phyloP scores from a whole-genome alignment of 1,284 basidiomycete species.

The Ceratorhiza oryzae-sativae region DNA sequence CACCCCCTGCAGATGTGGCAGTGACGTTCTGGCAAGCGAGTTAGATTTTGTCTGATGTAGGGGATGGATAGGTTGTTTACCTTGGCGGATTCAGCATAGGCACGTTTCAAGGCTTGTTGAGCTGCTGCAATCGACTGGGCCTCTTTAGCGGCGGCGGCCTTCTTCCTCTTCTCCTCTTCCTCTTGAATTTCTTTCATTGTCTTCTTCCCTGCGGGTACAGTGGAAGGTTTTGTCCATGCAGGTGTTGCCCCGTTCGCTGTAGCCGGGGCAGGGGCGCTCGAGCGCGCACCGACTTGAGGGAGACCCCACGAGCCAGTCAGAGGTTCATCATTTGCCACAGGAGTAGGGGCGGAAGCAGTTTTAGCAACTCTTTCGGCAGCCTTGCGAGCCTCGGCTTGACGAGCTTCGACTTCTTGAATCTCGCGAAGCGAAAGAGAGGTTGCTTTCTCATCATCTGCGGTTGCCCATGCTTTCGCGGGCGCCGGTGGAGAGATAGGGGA shows the following conservation, averaged over 20 bases:
- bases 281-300: constrained; percentile 67
- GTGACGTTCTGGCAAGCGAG: constrained; percentile 41
- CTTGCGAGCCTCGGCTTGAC: constrained; percentile 68
- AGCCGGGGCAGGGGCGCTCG: constrained; percentile 47
- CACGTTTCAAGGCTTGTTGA: constrained; percentile 63
- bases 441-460: constrained; percentile 31
- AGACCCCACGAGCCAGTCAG: constrained; percentile 81
- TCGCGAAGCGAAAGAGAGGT: constrained; percentile 49
- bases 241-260: constrained; percentile 42
- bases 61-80: constrained; percentile 52
- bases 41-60: neutral
- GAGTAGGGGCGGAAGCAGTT: constrained; percentile 56
- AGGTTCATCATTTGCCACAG: constrained; percentile 50
- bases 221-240: constrained; percentile 57
- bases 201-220: constrained; percentile 70
- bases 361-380: constrained; percentile 68
- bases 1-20: constrained; percentile 51
- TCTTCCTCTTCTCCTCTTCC: constrained; percentile 90
- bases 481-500: constrained; percentile 45
- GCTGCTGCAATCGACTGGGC: constrained; percentile 50
- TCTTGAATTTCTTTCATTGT: constrained; percentile 99
- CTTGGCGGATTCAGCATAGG: constrained; percentile 83
- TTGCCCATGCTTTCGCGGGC: constrained; percentile 39
- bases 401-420: constrained; percentile 93
- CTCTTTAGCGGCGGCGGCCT: constrained; percentile 64